A percentile compares a stretch with the other conserved stretches of the same genome.
These are phyloP conservation scores for Gypsophila paniculata DNA, from an alignment of 179 eudicot species.

Conservation along the genomic window DNA sequence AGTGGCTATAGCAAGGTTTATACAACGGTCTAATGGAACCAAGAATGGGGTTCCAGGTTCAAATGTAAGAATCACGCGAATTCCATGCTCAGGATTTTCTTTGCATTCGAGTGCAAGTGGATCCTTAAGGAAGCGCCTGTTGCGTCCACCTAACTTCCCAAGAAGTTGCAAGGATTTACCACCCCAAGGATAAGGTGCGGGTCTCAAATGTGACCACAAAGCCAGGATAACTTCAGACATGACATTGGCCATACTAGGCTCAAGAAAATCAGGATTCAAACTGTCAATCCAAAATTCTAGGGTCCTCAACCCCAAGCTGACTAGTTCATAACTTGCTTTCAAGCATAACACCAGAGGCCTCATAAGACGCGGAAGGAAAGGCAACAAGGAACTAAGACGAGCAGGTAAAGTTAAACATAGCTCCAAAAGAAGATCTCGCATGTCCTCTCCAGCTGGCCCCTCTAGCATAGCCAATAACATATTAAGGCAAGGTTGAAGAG, in stretches of 20 bases:
- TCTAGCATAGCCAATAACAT: conserved; percentile 96
- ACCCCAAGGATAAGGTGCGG: conserved; percentile 94
- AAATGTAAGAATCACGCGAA: conserved; percentile 93
- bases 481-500: conserved; percentile 81
- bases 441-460: conserved; percentile 91
- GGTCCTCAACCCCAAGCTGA: conserved; percentile 84
- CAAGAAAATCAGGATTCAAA: conserved; percentile 94
- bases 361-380: conserved; percentile 93
- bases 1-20: conserved; percentile 87
- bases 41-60: conserved; percentile 95
- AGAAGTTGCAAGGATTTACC: conserved; percentile 91
- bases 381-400: conserved; percentile 86
- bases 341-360: conserved; percentile 89
- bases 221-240: conserved; percentile 96
- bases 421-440: conserved; percentile 83
- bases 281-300: conserved; percentile 99
- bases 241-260: conserved; percentile 98
- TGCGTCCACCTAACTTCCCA: conserved; percentile 97
- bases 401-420: conserved; percentile 92
- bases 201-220: conserved; percentile 92
- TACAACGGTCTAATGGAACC: conserved; percentile 96
- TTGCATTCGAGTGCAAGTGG: conserved; percentile 95
- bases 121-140: conserved; percentile 92
- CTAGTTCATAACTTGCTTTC: conserved; percentile 79
- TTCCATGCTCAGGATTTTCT: conserved; percentile 98